Evolutionary conservation across 78 protist species (phyloP).

Genomic region (Dictyostelium brefeldianum): DNA sequence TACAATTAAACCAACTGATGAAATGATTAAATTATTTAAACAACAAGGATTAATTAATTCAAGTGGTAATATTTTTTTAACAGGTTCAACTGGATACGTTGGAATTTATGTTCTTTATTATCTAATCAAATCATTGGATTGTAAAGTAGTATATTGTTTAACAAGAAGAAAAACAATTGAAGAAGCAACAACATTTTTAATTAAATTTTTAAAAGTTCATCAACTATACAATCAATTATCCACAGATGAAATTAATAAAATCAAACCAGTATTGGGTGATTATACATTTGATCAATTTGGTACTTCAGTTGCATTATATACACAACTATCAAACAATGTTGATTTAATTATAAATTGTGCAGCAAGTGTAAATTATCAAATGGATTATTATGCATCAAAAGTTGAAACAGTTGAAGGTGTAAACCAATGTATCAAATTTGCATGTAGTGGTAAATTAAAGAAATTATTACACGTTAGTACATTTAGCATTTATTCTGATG

Average conservation of each 20-base stretch:
- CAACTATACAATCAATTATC: not conserved
- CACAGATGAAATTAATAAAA: not conserved
- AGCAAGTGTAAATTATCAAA: not conserved
- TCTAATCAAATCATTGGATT: too few species aligned
- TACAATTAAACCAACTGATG: not conserved
- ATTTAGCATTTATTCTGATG: not conserved
- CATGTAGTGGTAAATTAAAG: not conserved
- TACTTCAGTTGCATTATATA: not conserved
- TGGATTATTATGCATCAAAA: not conserved
- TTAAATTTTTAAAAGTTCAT: not conserved
- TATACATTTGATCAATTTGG: not conserved
- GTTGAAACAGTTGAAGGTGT: not conserved
- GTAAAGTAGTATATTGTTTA: not conserved
- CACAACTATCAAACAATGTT: not conserved
- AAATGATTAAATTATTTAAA: not conserved
- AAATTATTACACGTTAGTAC: not conserved
- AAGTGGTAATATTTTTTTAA: constrained; percentile 12
- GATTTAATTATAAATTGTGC: constrained; percentile 32
- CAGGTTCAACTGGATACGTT: constrained; percentile 33
- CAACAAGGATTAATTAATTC: not conserved
- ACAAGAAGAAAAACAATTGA: not conserved
- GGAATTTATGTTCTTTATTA: not conserved
- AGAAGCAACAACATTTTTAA: not conserved
- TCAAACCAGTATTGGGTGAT: not conserved
- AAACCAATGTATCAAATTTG: not conserved